Evolutionary conservation across 2,329 filamentous ascomycete genomes (phyloP), one percentile per base, ranked within the genome.

Genomic region (Claviceps pusilla): DNA sequence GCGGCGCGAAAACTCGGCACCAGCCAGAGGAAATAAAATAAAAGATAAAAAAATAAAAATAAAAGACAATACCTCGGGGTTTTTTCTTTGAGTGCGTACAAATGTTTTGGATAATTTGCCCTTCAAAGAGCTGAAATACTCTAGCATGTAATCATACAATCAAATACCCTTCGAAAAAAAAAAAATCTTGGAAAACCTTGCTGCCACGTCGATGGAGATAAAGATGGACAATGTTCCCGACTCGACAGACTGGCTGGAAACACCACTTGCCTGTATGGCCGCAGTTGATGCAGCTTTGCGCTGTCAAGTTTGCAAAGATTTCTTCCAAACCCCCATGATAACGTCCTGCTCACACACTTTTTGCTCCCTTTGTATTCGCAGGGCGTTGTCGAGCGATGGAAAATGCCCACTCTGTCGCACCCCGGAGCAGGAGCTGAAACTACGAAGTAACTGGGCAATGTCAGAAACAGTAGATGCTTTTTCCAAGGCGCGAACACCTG

Each of bases 241-340:
- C 70, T 84, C 87, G n/a, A 90, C 87, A 53, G 88, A 94, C 72
- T 94, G 88, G 88, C 75, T 89, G 6, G 64, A 73, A 11, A 94
- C 88, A 12, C 77, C 82, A 2, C 73, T 94, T 1, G 71, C 80
- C 16, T 73, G 73, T 14, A 78, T 94, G 54, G 75, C 82, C 50
- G 73, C 79, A 14, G 80, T 98, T 58, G 93, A 98, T 64, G 83
- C 86, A 57, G 83, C 89, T 3, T 76, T 98, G 24, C 87, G 93
- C 62, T 98, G 93, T 70, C 88, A 97, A 69, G 87, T 98, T 57
- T 98, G 93, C 79, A 97, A 97, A 67, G 94, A 98, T 68, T 95
- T 97, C 70, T 97, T 87, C 73, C 82, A 82, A 57, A 95, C 89
- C 51, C 93, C 93, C 0, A 93, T 98, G 80, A 84, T 96, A 58